Base-by-base conservation (phyloP, 1,284 basidiomycete species). In the Ceratobasidium sp. region DNA sequence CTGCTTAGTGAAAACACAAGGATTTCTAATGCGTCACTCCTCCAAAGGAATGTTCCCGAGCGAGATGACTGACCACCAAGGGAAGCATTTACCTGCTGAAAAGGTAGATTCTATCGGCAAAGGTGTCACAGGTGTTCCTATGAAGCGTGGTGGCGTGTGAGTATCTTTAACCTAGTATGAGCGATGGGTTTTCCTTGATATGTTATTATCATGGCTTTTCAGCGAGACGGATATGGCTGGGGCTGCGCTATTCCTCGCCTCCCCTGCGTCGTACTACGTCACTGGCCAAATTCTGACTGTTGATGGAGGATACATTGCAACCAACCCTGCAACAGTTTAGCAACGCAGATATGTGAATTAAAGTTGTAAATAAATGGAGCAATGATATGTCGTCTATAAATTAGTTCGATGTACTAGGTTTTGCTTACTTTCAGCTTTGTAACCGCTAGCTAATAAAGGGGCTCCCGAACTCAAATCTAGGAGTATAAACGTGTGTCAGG, bases 251-350 rank as follows among this genome's bases (percentile, higher is more conserved):
- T 94, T 93, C 83, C 88, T 95, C 13, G 91, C 89, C 2, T 94
- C 93, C 5, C 88, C 87, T 26, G 92, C 92, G 3, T 93, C 92
- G 44, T 89, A 88, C 64, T 95, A 93, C 82, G 90, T 89, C 79
- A 93, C 92, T 81, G 93, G 94, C 12, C 92, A 94, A 82, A 91
- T 94, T 81, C 87, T 95, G 60, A 84, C 90, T 23, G 88, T 94
- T 49, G 93, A 95, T 82, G 94, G 93, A 42, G 92, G 93, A 1
- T 93, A 89, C 83, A 80, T 90, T 3, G 88, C 90, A n/a, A 92
- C 94, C 42, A 95, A 95, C 82, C 93, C 94, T 23, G 75, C 72
- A n/a, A 42, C 69, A 28, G 64, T 79, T 12, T 77, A 33, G 60
- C 3, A 18, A 56, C n/a, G n/a, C n/a, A n/a, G n/a, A n/a, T n/a